Evolutionary conservation across 306 rosid species (phyloP).

Genomic region (Macrotyloma uniflorum): DNA sequence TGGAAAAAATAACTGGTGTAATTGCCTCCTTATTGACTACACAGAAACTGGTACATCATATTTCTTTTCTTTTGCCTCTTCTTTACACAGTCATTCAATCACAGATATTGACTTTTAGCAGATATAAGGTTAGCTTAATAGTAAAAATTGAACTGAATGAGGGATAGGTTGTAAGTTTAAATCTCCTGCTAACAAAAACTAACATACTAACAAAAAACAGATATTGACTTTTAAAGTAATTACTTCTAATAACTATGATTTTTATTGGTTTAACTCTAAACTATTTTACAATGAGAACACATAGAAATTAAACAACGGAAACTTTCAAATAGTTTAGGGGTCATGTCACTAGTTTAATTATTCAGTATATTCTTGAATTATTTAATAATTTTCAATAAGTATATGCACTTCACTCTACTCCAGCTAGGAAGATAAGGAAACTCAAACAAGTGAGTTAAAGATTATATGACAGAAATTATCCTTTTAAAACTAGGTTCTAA

Average conservation of each 20-base stretch:
- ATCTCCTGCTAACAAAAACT: too few species aligned
- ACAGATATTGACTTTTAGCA: not conserved
- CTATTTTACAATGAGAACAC: too few species aligned
- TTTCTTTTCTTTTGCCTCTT: conserved; percentile 3
- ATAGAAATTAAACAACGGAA: not conserved
- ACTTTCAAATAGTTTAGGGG: not conserved
- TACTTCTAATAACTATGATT: too few species aligned
- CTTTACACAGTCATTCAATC: not conserved
- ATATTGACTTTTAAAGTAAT: not conserved
- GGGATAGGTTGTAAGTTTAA: too few species aligned
- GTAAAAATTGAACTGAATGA: too few species aligned
- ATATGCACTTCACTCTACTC: not conserved
- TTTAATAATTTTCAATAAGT: not conserved
- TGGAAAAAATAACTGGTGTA: conserved; percentile 79
- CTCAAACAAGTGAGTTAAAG: too few species aligned
- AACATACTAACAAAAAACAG: too few species aligned
- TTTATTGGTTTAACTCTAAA: too few species aligned
- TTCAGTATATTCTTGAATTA: not conserved
- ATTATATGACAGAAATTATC: too few species aligned
- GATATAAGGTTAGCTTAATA: too few species aligned
- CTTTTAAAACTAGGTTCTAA: too few species aligned
- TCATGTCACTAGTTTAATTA: not conserved
- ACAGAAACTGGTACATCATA: conserved; percentile 58
- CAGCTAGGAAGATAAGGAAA: too few species aligned
- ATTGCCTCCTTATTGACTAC: conserved; percentile 69